phyloP scores from a whole-genome alignment of 345 rosid genomes.

The Salix arbutifolia region DNA sequence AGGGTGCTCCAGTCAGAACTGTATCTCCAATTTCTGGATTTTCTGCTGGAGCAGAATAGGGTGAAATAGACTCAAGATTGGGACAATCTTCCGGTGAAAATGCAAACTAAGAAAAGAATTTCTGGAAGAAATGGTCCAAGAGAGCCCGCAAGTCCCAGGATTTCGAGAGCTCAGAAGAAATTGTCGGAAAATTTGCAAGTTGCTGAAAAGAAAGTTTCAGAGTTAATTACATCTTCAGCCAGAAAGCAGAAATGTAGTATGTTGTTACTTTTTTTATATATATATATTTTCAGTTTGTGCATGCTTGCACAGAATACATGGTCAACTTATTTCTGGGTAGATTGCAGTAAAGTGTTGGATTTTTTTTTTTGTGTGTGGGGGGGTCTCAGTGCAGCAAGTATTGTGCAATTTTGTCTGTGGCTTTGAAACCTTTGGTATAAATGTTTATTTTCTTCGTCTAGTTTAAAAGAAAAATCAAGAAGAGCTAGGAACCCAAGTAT shows the following conservation, averaged over 20 bases:
- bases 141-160: conserved; percentile 43
- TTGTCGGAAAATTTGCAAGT: conserved; percentile 45
- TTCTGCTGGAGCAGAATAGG: conserved; percentile 3
- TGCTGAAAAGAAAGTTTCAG: conserved; percentile 44
- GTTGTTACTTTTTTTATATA: neutral
- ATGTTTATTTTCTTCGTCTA: no score
- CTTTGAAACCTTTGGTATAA: no score
- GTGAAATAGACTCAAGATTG: conserved; percentile 7
- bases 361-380: neutral
- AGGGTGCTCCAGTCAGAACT: neutral
- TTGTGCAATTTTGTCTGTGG: neutral
- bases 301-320: neutral
- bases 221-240: conserved; percentile 60
- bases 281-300: neutral
- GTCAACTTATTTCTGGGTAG: neutral
- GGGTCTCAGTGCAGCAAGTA: neutral
- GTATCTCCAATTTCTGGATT: neutral
- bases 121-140: conserved; percentile 47
- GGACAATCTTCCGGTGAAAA: conserved; percentile 14
- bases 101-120: conserved; percentile 60
- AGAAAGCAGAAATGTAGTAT: conserved; percentile 54
- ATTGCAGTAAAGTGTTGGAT: neutral
- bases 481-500: no score
- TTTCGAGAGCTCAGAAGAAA: conserved; percentile 49
- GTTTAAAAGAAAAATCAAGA: no score